phyloP scores from a whole-genome alignment of 129 eudicot genomes.

The Oenanthe sinensis region DNA sequence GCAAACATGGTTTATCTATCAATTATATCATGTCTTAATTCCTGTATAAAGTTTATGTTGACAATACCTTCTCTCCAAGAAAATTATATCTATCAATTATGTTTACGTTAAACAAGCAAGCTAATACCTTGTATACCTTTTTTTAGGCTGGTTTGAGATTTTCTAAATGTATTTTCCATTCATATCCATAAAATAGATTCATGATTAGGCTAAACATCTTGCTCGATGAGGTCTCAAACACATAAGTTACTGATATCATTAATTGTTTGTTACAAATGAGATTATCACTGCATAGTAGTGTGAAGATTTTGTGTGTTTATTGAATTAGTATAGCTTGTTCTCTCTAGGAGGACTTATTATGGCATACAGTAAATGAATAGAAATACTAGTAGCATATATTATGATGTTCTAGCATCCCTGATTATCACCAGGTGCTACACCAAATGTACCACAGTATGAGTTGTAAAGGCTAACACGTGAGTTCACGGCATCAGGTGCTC shows the following conservation, averaged over 20 bases:
- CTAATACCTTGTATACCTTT: too few relatives aligned
- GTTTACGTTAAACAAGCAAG: too few relatives aligned
- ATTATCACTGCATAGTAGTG: not conserved
- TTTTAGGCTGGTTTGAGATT: too few relatives aligned
- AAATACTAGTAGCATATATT: not conserved
- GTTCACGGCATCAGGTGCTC: not conserved
- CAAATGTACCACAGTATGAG: not conserved
- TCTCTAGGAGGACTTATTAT: not conserved
- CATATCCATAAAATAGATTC: too few relatives aligned
- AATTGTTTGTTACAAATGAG: too few relatives aligned
- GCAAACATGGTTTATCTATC: too few relatives aligned
- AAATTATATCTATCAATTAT: too few relatives aligned
- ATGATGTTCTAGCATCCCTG: slow-evolving; percentile 9
- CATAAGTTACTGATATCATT: not conserved
- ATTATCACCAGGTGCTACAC: slow-evolving; percentile 13
- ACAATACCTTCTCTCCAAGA: too few relatives aligned
- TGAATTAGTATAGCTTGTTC: not conserved
- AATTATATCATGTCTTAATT: too few relatives aligned
- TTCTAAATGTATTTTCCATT: too few relatives aligned
- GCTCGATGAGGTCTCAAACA: not conserved
- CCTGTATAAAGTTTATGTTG: too few relatives aligned
- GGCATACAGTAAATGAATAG: not conserved
- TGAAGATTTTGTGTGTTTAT: not conserved
- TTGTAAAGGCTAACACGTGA: not conserved
- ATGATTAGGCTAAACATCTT: not conserved